Percentiles rank a stretch among this genome's conserved stretches.
phyloP scores from a whole-genome alignment of 768 basidiomycete species.

The Mycena venus region DNA sequence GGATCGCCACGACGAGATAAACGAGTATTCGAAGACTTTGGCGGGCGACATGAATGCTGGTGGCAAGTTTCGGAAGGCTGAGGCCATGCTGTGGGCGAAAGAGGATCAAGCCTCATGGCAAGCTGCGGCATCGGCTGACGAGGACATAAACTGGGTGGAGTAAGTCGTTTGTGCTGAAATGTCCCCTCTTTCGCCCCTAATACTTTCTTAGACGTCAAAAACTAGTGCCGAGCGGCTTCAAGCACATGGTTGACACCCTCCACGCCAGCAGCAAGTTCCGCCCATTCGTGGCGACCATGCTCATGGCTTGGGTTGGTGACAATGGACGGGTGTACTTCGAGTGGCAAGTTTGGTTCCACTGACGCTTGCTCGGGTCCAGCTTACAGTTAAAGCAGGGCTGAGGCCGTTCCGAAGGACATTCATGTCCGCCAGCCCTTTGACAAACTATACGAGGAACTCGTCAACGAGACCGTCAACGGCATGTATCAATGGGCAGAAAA shows the following conservation, averaged over 20 bases:
- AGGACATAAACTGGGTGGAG: constrained; percentile 9
- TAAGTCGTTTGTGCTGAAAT: neutral
- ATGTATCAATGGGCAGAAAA: constrained; percentile 11
- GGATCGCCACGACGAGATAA: neutral
- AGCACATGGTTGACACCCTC: constrained; percentile 3
- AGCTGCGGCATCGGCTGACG: neutral
- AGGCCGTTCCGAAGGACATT: constrained; percentile 4
- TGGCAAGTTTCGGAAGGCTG: constrained; percentile 13
- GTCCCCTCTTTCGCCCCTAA: neutral
- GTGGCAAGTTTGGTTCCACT: neutral
- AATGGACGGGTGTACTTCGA: neutral
- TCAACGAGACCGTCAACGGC: neutral
- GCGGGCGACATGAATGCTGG: neutral
- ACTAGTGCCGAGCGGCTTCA: constrained; percentile 8
- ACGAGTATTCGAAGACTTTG: neutral
- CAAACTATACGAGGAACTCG: neutral
- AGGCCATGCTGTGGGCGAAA: constrained; percentile 1
- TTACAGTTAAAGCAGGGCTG: neutral
- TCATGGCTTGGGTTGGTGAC: constrained; percentile 1
- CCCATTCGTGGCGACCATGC: constrained; percentile 14
- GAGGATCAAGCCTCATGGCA: constrained; percentile 10
- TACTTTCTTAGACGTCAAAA: constrained; percentile 11
- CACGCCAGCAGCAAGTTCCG: constrained; percentile 6
- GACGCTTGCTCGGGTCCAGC: neutral
- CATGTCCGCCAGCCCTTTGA: neutral